Base-by-base conservation (phyloP, 2,329 filamentous ascomycete genomes). In the Nothophoma quercina region DNA sequence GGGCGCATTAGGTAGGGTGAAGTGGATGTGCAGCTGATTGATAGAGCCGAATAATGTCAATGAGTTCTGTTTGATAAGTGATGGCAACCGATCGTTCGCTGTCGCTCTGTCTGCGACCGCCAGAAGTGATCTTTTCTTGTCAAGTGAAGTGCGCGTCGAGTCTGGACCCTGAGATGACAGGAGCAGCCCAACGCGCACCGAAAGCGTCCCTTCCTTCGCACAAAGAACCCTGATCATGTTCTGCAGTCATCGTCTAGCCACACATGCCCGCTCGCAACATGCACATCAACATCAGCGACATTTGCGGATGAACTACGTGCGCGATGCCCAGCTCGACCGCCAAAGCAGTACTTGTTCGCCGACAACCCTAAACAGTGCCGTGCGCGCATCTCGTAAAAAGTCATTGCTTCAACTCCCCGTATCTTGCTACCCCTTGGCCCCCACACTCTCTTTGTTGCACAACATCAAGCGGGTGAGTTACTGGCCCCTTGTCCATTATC, bases 1-100 rank as follows among this genome's bases (percentile, higher is more conserved):
- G 50, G 43, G 50, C n/a, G 43, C 43, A 23, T 13, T 53, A 2
- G 50, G 22, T 2, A 53, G 43, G 18, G 38, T 44, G 38, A 48
- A 34, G 18, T 48, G 32, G 43, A 13, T 7, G 3, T 44, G 38
- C 28, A 43, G n/a, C 10, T 48, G 23, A 43, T 22, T 7, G 13
- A 28, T 8, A 29, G 9, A 8, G 9, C 7, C 12, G 5, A n/a
- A 10, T 7, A 18, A 25, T 7, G 35, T 16, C 6, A 8, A 16
- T 12, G 23, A 5, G 9, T 21, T 5, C 25, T 41, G 12, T 16
- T 8, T 5, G 13, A 2, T 21, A 10, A 3, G 16, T 10, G 7
- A 8, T 19, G 7, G 7, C 21, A 2, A 3, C 9, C 8, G 12
- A 10, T 34, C 32, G 32, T 10, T 34, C 18, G 18, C 32, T 9